Evolutionary conservation across 139 green algal species (phyloP), one percentile per base, ranked within the genome.

Genomic region (Pycnococcus provasolii): DNA sequence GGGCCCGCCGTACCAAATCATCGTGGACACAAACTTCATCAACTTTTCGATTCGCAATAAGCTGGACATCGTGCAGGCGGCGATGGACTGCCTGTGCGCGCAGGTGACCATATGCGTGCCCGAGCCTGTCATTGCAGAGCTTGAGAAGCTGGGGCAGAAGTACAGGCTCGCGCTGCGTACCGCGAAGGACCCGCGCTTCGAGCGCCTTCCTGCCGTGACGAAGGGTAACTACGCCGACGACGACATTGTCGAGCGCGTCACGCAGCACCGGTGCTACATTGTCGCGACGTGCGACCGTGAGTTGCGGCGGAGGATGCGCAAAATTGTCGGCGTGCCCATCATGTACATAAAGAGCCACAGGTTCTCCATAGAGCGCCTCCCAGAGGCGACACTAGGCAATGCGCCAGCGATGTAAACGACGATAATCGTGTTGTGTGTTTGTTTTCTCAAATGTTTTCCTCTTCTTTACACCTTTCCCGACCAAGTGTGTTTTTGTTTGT

Each of bases 21-120:
- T 99, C 3, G 81, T 98, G 11, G 94, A 99, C 67, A 99, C 94
- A 60, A 99, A 99, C 83, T 99, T 99, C 83, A 99, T 99, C 77
- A 98, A 99, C 73, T 98, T 99, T 67, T 94, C 88, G 59, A 96
- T 99, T 61, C 89, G 92, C 57, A 99, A 98, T 84, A 98, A 99
- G 80, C 85, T 90, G 58, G 53, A 73, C 42, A 15, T 73, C 0
- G 67, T 66, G 67, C 66, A 92, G 60, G 90, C 88, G 75, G 96
- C 96, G 90, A 90, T 97, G 84, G 94, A 99, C 80, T 99, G 94
- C 82, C 79, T 99, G 57, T 99, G 97, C 62, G 94, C 94, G 1
- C 85, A 99, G 72, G 26, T 26, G 26, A 26, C 26, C 26, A 26
- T 26, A 26, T 97, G 91, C 85, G 44, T 74, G 1, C 91, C 91